phyloP scores from a whole-genome alignment of 176 grass and related monocot genomes.

The Musa beccarii region DNA sequence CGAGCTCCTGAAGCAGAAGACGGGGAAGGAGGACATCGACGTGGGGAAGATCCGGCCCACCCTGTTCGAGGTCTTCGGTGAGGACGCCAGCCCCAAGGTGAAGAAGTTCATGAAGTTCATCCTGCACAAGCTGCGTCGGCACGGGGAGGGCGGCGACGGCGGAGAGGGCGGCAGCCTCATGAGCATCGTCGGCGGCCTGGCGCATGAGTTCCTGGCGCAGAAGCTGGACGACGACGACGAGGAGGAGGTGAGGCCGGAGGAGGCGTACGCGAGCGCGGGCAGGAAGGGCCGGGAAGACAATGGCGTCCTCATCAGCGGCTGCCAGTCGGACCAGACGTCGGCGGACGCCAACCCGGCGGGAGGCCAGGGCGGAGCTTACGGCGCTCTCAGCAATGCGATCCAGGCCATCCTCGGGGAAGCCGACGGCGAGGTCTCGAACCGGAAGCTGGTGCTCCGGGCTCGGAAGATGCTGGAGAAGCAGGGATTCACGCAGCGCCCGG shows the following conservation, averaged over 20 bases:
- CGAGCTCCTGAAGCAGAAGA: constrained; percentile 36
- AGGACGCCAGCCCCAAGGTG: constrained; percentile 74
- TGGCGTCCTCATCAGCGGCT: constrained; percentile 79
- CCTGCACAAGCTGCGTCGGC: constrained; percentile 19
- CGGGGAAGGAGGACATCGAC: constrained; percentile 61
- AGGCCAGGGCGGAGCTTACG: constrained; percentile 41
- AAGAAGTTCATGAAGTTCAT: constrained; percentile 86
- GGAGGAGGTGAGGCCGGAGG: constrained; percentile 50
- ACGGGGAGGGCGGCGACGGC: constrained; percentile 7
- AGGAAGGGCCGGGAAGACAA: constrained; percentile 39
- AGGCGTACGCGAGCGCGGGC: constrained; percentile 55
- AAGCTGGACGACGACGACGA: constrained; percentile 43
- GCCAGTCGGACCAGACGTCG: constrained; percentile 86
- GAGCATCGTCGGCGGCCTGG: constrained; percentile 44
- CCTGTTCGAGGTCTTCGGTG: constrained; percentile 63
- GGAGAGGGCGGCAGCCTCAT: constrained; percentile 17
- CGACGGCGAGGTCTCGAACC: constrained; percentile 44
- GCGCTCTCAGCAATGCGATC: constrained; percentile 86
- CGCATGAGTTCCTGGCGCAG: constrained; percentile 55
- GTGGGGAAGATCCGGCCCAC: constrained; percentile 77
- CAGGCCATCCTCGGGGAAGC: constrained; percentile 55
- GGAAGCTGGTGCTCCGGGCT: constrained; percentile 57
- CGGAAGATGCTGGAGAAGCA: constrained; percentile 57
- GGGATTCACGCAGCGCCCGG: constrained; percentile 74
- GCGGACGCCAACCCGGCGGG: constrained; percentile 62